Base-by-base conservation (phyloP, 192 early-diverging fungal genomes). In the Dissophora ornata region DNA sequence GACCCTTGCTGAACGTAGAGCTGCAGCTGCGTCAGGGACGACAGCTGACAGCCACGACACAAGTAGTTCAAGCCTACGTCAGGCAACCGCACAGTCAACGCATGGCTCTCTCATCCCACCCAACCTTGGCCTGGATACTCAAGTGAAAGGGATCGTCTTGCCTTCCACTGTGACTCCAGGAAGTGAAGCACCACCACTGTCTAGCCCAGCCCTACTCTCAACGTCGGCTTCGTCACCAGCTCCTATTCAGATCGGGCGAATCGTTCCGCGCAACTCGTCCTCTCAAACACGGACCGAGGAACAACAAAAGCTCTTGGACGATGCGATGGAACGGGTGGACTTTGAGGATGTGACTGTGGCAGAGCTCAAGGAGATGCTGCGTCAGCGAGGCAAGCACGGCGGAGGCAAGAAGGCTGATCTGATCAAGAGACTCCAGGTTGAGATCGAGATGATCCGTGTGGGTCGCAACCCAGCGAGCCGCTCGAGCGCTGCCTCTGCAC, bases 291-390 rank as follows among this genome's bases (percentile, higher is more conserved):
- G 73, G 8, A 70, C 79, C 21, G 86, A 84, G 54, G 82, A 86
- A 34, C 83, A 85, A 40, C 86, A 87, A 57, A 79, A 68, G 21
- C 67, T 79, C 46, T 63, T 92, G 22, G 87, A 93, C 64, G 84
- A 89, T 45, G 84, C 86, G 29, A 80, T 93, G 54, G 82, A 84
- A 45, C 80, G 74, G 13, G 84, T 88, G 8, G 83, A 93, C 38
- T 92, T 93, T 79, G 86, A 91, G 30, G 91, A 93, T 67, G 86
- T 93, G 18, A 93, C 91, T 0, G 91, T 93, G 0, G 74, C 83
- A 5, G 91, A 93, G 69, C 74, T 93, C 18, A 93, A 93, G 55
- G 90, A 93, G 40, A 86, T 91, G 82, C 65, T 93, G 24, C 60
- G 89, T 29, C 82, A 88, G 51, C 83, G 91, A 25, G 86, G 89